A percentile compares a stretch with the other conserved stretches of the same genome.
These are phyloP conservation scores for Symbiodinium pilosum DNA, from an alignment of 73 alveolate genomes.

Conservation along the genomic window DNA sequence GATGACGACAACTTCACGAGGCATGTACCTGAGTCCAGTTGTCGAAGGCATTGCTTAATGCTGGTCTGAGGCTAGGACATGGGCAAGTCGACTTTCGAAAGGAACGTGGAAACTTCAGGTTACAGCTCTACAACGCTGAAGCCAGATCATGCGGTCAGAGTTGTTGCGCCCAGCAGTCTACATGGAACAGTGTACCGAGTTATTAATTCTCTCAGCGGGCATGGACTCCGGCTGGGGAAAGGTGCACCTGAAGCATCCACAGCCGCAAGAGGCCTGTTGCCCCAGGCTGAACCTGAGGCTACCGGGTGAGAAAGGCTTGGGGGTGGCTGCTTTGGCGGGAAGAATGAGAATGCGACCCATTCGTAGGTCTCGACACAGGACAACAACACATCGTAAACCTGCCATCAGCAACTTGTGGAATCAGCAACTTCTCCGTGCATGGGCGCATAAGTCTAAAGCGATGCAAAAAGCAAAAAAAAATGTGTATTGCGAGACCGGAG, in stretches of 20 bases:
- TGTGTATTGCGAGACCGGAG: too few relatives aligned
- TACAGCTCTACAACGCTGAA: neutral
- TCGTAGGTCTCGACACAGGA: constrained; percentile 94
- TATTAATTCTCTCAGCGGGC: neutral
- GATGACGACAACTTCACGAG: neutral
- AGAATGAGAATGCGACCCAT: constrained; percentile 62
- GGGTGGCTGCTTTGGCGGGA: neutral
- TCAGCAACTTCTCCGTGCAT: too few relatives aligned
- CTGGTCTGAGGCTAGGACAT: neutral
- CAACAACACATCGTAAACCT: constrained; percentile 79
- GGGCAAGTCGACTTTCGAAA: neutral
- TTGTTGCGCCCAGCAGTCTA: too few relatives aligned
- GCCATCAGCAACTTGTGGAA: too few relatives aligned
- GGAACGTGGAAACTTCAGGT: neutral
- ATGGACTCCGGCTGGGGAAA: neutral
- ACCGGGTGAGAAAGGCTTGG: neutral
- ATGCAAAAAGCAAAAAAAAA: too few relatives aligned
- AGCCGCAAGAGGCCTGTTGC: constrained; percentile 80
- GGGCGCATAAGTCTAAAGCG: too few relatives aligned
- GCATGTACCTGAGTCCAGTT: neutral
- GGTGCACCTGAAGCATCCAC: constrained; percentile 74
- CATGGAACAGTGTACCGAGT: too few relatives aligned
- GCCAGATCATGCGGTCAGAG: too few relatives aligned
- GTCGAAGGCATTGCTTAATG: too few relatives aligned
- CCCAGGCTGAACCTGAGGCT: constrained; percentile 65